Conservation (phyloP, 2,329 filamentous ascomycete genomes). For the Fusarium ramigenum region DNA sequence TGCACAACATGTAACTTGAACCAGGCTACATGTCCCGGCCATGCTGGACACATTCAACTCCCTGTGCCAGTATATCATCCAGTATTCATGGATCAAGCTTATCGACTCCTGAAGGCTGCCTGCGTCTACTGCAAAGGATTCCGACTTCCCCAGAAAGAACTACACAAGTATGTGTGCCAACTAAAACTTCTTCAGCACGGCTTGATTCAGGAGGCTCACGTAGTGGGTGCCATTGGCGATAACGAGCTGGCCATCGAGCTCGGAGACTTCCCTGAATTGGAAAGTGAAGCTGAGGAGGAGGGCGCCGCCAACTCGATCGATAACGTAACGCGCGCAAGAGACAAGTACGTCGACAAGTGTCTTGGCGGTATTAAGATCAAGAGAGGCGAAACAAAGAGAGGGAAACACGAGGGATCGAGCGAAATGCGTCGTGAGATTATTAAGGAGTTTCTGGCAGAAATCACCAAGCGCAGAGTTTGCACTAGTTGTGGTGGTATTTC, state of each 20-base stretch:
- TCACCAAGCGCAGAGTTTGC: slow-evolving; percentile 77
- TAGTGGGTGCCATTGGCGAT: slow-evolving; percentile 63
- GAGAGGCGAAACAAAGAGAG: slow-evolving; percentile 61
- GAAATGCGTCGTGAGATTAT: slow-evolving; percentile 80
- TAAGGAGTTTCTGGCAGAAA: slow-evolving; percentile 81
- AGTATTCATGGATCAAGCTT: slow-evolving; percentile 93
- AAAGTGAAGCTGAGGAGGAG: slow-evolving; percentile 72
- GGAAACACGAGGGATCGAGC: slow-evolving; percentile 85
- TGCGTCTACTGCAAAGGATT: slow-evolving; percentile 92
- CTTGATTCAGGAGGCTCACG: slow-evolving; percentile 73
- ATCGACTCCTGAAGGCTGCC: slow-evolving; percentile 84
- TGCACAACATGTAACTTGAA: slow-evolving; percentile 93
- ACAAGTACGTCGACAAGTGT: slow-evolving; percentile 76
- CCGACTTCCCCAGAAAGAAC: slow-evolving; percentile 77
- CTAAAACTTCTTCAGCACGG: slow-evolving; percentile 87
- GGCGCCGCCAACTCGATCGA: slow-evolving; percentile 62
- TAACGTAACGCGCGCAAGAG: slow-evolving; percentile 61
- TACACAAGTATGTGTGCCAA: slow-evolving; percentile 85
- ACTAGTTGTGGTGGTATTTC: slow-evolving; percentile 74
- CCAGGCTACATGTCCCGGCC: slow-evolving; percentile 85
- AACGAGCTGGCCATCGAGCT: slow-evolving; percentile 51
- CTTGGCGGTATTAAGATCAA: slow-evolving; percentile 68
- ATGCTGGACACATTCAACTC: slow-evolving; percentile 94
- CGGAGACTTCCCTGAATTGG: slow-evolving; percentile 51
- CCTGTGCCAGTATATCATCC: slow-evolving; percentile 94